Conservation (phyloP, 148 eudicot species). For the Mesembryanthemum crystallinum region DNA sequence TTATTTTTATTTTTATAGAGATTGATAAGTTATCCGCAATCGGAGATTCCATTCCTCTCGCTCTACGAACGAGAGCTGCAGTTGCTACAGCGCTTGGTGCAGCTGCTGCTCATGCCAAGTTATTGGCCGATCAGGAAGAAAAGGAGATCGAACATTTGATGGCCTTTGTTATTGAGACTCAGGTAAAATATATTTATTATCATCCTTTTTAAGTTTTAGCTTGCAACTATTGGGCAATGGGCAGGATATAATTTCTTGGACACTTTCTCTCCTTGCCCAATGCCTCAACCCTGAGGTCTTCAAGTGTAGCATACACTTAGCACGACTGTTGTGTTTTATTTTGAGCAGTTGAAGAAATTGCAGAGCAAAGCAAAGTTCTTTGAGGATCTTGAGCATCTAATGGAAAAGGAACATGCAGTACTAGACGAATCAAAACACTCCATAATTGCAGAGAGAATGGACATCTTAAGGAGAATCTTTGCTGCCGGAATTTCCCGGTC, state of each 20-base stretch:
- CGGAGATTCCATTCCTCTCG: constrained; percentile 50
- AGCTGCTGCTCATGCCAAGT: constrained; percentile 90
- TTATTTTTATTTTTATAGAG: constrained; percentile 34
- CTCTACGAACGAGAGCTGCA: constrained; percentile 73
- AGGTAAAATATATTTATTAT: constrained; percentile 43
- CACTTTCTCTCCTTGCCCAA: not conserved
- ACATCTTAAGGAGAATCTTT: constrained; percentile 40
- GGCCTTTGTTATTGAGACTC: constrained; percentile 60
- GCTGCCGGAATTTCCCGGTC: constrained; percentile 50
- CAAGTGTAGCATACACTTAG: not conserved
- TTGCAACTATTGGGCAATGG: not conserved
- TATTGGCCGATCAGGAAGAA: constrained; percentile 92
- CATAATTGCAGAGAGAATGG: constrained; percentile 47
- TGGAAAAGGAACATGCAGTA: constrained; percentile 61
- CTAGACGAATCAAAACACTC: constrained; percentile 67
- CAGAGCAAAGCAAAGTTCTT: constrained; percentile 56
- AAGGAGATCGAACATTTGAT: constrained; percentile 71
- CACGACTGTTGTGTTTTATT: not conserved
- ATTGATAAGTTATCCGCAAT: constrained; percentile 30
- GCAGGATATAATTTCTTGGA: not conserved
- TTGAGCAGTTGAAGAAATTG: constrained; percentile 67
- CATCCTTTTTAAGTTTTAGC: not conserved
- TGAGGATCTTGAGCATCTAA: constrained; percentile 59
- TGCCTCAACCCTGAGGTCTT: not conserved
- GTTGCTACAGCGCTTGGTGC: constrained; percentile 88